Evolutionary conservation across 139 green algal species (phyloP).

Genomic region (Volvox reticuliferus): DNA sequence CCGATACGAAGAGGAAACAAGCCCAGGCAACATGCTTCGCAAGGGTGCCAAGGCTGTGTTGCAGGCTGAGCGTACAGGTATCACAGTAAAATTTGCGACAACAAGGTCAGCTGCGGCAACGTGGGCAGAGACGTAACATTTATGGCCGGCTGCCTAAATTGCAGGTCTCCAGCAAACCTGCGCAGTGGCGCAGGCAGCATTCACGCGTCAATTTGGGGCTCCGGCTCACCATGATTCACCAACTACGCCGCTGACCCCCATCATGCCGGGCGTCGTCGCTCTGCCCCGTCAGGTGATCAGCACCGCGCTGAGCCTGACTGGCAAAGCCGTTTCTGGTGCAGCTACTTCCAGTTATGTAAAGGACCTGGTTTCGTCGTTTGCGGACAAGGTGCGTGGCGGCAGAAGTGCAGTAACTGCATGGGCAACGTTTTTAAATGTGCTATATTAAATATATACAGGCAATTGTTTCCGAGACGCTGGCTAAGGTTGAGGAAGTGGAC

Average conservation of each 20-base stretch:
- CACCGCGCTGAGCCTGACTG: constrained; percentile 48
- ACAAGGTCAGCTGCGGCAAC: not conserved
- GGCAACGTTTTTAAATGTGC: not conserved
- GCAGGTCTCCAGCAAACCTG: constrained; percentile 41
- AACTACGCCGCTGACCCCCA: constrained; percentile 57
- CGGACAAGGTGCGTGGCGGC: constrained; percentile 47
- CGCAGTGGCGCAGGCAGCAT: constrained; percentile 13
- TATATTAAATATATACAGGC: constrained; percentile 1
- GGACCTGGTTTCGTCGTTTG: constrained; percentile 55
- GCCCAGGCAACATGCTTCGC: constrained; percentile 26
- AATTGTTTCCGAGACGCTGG: constrained; percentile 54
- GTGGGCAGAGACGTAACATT: constrained; percentile 7
- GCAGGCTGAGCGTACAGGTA: constrained; percentile 43
- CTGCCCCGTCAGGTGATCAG: constrained; percentile 55
- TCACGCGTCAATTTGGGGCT: constrained; percentile 36
- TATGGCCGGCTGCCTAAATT: not conserved
- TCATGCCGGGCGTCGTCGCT: constrained; percentile 59
- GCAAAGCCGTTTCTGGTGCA: constrained; percentile 50
- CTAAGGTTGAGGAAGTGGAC: constrained; percentile 61
- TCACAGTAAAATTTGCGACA: not conserved
- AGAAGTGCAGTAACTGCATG: not conserved
- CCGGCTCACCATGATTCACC: constrained; percentile 23
- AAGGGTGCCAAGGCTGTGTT: constrained; percentile 30
- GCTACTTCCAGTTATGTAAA: constrained; percentile 53
- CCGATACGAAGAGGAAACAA: not conserved